Base-by-base conservation (phyloP, 441 rosid genomes). In the Geranium incanum region DNA sequence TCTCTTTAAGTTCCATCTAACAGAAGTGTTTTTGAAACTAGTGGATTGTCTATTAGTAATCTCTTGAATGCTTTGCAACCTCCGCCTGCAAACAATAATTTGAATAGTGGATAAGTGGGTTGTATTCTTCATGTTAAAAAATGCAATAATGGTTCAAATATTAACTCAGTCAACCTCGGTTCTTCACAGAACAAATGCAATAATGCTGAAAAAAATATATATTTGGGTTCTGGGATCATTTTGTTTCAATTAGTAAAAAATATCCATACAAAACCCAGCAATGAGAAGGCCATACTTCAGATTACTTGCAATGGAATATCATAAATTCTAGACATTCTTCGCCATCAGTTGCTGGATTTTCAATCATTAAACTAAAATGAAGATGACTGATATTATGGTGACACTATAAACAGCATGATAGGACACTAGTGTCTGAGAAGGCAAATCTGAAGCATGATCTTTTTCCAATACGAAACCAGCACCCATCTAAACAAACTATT, bases 11-110 rank as follows among this genome's bases (percentile, higher is more conserved):
- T 59, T 59, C 64, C 9, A 16, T 59, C 64, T 11, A 59, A 59
- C 21, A 18, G 1, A 18, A 59, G 9, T 19, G 23, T 28, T 16
- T 33, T 6, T 15, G 28, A 45, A 1, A 45, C 13, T 13, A 1
- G 28, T 19, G 11, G 18, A 52, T n/a, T 52, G 18, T 15, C 13
- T 52, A 16, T 59, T 28, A 18, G 28, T 59, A 59, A 6, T 59
- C 64, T 7, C 64, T 59, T 59, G 64, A 59, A 59, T 59, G 64
- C 64, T 59, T 59, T 59, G 64, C 64, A 59, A 59, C 11, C 64
- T 59, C 64, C 6, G 28, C 64, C 64, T 59, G 6, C 33, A 59
- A 59, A 59, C 28, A 59, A 59, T 11, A n/a, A 59, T 1, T 15
- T 59, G 64, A 59, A 3, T 6, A 16, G 21, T 59, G 19, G 19